These are phyloP conservation scores for Choiromyces venosus DNA, from an alignment of 495 filamentous ascomycete species.

Conservation along the genomic window DNA sequence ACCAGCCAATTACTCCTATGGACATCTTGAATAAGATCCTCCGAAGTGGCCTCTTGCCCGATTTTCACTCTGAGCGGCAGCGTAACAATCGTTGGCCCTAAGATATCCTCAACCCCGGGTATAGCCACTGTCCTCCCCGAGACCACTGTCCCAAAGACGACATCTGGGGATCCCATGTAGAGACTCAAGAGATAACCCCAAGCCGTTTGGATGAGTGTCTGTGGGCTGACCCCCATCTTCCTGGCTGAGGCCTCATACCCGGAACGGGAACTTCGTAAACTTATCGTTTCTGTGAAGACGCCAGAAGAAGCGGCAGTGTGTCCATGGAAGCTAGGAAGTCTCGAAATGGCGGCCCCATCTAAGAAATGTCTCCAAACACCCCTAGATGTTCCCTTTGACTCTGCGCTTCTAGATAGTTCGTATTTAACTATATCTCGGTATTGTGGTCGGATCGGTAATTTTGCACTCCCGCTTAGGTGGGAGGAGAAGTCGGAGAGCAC, in stretches of 20 bases:
- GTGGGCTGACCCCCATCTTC: constrained; percentile 44
- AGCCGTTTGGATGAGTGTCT: constrained; percentile 66
- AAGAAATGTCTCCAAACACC: constrained; percentile 57
- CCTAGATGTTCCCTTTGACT: constrained; percentile 40
- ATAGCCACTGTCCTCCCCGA: constrained; percentile 69
- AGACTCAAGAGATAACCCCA: constrained; percentile 59
- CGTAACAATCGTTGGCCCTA: constrained; percentile 67
- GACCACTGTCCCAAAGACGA: constrained; percentile 67
- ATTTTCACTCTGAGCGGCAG: constrained; percentile 60
- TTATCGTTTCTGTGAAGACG: constrained; percentile 17
- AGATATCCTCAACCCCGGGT: constrained; percentile 59
- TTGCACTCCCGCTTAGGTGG: constrained; percentile 41
- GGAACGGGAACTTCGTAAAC: constrained; percentile 23
- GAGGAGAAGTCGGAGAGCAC: constrained; percentile 58
- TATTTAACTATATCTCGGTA: constrained; percentile 50
- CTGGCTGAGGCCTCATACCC: constrained; percentile 39
- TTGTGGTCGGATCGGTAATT: constrained; percentile 47
- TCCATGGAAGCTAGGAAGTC: constrained; percentile 48
- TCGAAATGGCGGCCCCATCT: constrained; percentile 43
- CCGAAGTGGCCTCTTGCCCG: constrained; percentile 44
- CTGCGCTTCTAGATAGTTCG: constrained; percentile 37
- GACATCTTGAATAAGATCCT: constrained; percentile 55
- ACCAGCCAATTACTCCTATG: constrained; percentile 58
- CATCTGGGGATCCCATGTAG: constrained; percentile 59
- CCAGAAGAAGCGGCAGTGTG: constrained; percentile 13